Percentiles rank a stretch among this genome's conserved stretches.
Conservation (phyloP, 2,329 filamentous ascomycete species). For the Capronia epimyces region DNA sequence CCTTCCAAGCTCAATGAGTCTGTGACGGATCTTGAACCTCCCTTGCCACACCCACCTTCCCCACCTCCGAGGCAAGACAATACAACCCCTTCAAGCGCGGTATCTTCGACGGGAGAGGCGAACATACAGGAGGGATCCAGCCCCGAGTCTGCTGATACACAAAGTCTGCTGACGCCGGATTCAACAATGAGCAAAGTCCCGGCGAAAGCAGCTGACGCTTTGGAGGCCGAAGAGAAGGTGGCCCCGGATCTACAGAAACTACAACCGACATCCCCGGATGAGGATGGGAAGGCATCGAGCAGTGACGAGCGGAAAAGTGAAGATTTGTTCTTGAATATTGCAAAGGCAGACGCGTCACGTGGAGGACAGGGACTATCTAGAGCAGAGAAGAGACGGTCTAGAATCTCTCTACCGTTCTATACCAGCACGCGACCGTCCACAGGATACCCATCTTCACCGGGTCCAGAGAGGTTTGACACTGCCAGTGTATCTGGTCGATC, state of each 20-base stretch:
- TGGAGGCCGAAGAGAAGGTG: slow-evolving; percentile 30
- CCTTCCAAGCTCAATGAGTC: slow-evolving; percentile 13
- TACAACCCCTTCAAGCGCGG: slow-evolving; percentile 6
- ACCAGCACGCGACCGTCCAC: slow-evolving; percentile 22
- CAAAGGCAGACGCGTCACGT: slow-evolving; percentile 36
- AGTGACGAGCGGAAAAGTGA: slow-evolving; percentile 41
- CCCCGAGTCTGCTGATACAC: slow-evolving; percentile 21
- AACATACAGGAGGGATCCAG: slow-evolving; percentile 13
- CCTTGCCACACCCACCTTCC: neutral
- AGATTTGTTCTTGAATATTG: slow-evolving; percentile 46
- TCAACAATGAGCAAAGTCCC: slow-evolving; percentile 18
- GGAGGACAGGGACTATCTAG: slow-evolving; percentile 6
- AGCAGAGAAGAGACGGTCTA: slow-evolving; percentile 22
- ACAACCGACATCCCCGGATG: slow-evolving; percentile 16
- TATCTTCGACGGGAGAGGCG: slow-evolving; percentile 12
- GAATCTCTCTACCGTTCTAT: slow-evolving; percentile 28
- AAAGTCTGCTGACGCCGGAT: slow-evolving; percentile 13
- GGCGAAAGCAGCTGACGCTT: slow-evolving; percentile 30
- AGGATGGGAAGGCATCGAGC: slow-evolving; percentile 33
- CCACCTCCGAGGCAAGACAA: slow-evolving; percentile 10
- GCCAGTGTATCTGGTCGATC: slow-evolving; percentile 18
- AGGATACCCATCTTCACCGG: slow-evolving; percentile 21
- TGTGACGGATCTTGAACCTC: neutral
- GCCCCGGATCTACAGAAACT: slow-evolving; percentile 26
- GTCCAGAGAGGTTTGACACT: slow-evolving; percentile 20